Evolutionary conservation across 1,139 yeast species (phyloP), one percentile per base, ranked within the genome.

Genomic region (Pichia sp.): DNA sequence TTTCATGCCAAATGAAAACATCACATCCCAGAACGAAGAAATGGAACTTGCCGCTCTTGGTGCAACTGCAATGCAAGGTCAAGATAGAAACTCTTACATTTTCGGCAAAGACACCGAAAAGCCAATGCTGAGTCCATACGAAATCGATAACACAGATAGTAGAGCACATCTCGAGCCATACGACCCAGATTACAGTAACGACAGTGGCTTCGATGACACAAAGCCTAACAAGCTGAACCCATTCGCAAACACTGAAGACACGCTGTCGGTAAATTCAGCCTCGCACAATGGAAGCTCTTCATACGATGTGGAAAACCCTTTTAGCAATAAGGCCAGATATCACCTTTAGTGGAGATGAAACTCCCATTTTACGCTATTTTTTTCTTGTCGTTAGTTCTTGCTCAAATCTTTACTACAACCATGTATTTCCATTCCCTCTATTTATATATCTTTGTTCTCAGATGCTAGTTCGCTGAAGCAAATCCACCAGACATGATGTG

Each of bases 11-110:
- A 74, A 76, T 60, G 73, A 74, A 31, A 72, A 69, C 31, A 70
- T 66, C 13, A 70, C 66, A 58, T 62, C 70, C 51, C 70, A 69
- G 44, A 75, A 76, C 23, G 77, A 74, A 50, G 89, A 84, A 60
- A 79, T 87, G 58, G 97, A 90, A 70, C 76, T 91, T 58, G 83
- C 85, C 69, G 97, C 95, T 3, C 76, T 91, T 57, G 96, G 96
- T 50, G 93, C 87, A 31, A 82, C 95, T 18, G 96, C 95, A 3
- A 80, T 89, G 80, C 87, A 80, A 62, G 89, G 91, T 8, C 89
- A 85, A 66, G 89, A 79, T 47, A 60, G 67, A 52, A 56, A 59
- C 28, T 65, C 70, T 8, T 62, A 61, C 60, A 21, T 48, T 19
- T 30, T 64, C 39, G 76, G 76, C 19, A 28, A 74, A 48, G 88